phyloP scores from a whole-genome alignment of 257 asterid species.

The Scutellaria minor region DNA sequence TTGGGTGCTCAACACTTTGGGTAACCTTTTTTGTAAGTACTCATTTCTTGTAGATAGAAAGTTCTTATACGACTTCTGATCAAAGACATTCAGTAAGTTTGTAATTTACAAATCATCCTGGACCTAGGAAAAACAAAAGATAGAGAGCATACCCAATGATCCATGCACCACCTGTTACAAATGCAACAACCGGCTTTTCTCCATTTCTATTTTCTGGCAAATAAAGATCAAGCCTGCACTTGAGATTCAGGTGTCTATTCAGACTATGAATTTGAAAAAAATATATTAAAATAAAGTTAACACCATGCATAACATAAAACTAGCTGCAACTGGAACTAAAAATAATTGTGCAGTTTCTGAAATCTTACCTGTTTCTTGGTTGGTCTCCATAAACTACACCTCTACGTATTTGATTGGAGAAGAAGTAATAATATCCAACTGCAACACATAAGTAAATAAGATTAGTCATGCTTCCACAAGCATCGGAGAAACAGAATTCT shows the following conservation, averaged over 20 bases:
- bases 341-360: not conserved
- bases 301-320: not conserved
- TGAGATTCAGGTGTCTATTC: slow-evolving; percentile 16
- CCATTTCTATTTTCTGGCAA: slow-evolving; percentile 65
- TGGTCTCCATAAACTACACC: slow-evolving; percentile 39
- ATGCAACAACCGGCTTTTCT: slow-evolving; percentile 92
- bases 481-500: not conserved
- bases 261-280: not conserved
- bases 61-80: slow-evolving; percentile 1
- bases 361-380: slow-evolving; percentile 41
- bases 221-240: slow-evolving; percentile 85
- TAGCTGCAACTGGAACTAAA: not conserved
- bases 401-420: slow-evolving; percentile 36
- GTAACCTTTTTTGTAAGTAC: not conserved
- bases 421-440: slow-evolving; percentile 42
- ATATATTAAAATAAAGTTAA: not conserved
- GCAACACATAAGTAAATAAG: slow-evolving; percentile 20
- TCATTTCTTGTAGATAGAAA: slow-evolving; percentile 2
- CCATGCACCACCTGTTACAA: slow-evolving; percentile 99
- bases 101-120: not conserved
- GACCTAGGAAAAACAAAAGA: not conserved
- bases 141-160: slow-evolving; percentile 70
- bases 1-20: too few relatives aligned
- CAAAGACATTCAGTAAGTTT: slow-evolving; percentile 2
- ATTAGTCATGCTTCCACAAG: slow-evolving; percentile 10